Evolutionary conservation across 495 filamentous ascomycete species (phyloP).

Genomic region (Lentithecium fluviatile): DNA sequence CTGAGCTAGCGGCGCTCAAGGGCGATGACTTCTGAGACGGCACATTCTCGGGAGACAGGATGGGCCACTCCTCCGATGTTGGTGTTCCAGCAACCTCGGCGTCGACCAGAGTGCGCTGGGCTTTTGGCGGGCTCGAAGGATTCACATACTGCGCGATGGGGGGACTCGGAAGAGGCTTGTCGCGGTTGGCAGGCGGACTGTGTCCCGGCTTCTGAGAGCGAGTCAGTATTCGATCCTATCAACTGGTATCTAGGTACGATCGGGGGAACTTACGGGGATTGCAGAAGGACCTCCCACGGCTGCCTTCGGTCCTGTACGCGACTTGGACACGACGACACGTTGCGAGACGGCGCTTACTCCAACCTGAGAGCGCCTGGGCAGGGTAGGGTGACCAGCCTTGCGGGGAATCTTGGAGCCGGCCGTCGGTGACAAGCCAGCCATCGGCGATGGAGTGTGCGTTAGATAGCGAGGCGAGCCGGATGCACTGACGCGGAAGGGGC

Average conservation of each 20-base stretch:
- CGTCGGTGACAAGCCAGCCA: neutral
- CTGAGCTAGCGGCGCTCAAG: neutral
- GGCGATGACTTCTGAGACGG: neutral
- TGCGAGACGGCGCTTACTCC: too few relatives aligned
- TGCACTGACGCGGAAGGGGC: too few relatives aligned
- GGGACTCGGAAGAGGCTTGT: conserved; percentile 29
- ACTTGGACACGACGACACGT: too few relatives aligned
- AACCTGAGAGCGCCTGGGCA: neutral
- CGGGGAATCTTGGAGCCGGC: conserved; percentile 10
- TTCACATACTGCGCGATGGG: conserved; percentile 21
- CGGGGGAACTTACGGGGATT: neutral
- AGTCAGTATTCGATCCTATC: too few relatives aligned
- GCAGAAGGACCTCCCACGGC: neutral
- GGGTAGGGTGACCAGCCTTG: neutral
- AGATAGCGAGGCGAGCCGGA: neutral
- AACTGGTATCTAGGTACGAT: too few relatives aligned
- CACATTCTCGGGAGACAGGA: conserved; percentile 12
- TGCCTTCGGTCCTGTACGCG: too few relatives aligned
- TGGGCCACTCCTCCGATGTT: conserved; percentile 15
- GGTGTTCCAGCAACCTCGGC: conserved; percentile 24
- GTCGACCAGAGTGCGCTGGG: conserved; percentile 27
- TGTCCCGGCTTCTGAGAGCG: neutral
- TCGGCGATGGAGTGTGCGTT: neutral
- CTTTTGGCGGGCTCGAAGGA: conserved; percentile 20
- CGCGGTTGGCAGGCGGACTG: neutral